Conservation (phyloP, 2,329 filamentous ascomycete species). For the Trichoderma citrinoviride region DNA sequence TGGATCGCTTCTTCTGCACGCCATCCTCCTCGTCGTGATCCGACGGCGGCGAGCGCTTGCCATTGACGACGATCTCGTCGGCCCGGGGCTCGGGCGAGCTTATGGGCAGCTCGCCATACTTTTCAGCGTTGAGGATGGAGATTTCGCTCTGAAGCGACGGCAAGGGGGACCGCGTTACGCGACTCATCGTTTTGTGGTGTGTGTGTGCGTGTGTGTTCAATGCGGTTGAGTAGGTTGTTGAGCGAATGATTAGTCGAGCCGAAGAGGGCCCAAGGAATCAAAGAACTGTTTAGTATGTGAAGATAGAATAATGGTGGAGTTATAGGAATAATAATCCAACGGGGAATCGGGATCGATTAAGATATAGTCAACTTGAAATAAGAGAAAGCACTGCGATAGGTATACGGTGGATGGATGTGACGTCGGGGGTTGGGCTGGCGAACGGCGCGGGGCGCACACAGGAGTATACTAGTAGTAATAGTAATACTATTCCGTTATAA, state of each 20-base stretch:
- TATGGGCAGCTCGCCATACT: conserved; percentile 11
- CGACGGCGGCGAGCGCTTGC: conserved; percentile 28
- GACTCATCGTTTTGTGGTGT: conserved; percentile 10
- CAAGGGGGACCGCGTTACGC: conserved; percentile 11
- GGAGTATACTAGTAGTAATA: conserved; percentile 1
- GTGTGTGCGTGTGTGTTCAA: not conserved
- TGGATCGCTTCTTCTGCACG: conserved; percentile 56
- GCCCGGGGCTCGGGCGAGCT: not conserved
- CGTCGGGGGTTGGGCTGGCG: not conserved
- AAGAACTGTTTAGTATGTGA: too few species aligned
- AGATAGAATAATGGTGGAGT: too few species aligned
- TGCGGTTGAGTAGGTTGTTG: not conserved
- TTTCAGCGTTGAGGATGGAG: conserved; percentile 19
- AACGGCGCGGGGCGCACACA: not conserved
- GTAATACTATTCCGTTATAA: not conserved
- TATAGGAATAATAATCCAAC: not conserved
- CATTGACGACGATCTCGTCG: not conserved
- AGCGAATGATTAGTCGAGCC: conserved; percentile 2
- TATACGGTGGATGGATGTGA: not conserved
- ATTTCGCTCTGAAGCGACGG: conserved; percentile 19
- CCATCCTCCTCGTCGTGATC: conserved; percentile 39
- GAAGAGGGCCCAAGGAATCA: too few species aligned
- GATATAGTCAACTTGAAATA: not conserved
- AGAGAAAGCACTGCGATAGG: not conserved
- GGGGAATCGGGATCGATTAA: not conserved